These are phyloP conservation scores for Cetradonia linearis DNA, from an alignment of 495 filamentous ascomycete genomes.

Conservation along the genomic window DNA sequence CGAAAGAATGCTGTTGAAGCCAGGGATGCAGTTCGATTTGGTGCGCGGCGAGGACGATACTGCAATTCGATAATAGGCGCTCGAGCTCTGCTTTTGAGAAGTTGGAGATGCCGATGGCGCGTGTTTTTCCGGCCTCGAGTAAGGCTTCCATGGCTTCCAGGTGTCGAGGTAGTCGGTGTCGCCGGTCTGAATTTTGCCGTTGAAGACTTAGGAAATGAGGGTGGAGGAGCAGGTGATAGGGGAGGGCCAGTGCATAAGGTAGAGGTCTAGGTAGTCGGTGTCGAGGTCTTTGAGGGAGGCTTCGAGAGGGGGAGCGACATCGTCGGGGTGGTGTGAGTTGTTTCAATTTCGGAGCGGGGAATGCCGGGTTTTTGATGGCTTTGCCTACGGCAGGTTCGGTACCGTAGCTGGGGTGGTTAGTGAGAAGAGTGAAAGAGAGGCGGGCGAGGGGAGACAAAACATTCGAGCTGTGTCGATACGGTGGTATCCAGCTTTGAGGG, in stretches of 20 bases:
- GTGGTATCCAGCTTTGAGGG: conserved; percentile 47
- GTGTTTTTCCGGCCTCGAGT: conserved; percentile 44
- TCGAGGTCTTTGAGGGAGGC: conserved; percentile 51
- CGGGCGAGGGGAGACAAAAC: neutral
- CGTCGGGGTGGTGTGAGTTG: conserved; percentile 53
- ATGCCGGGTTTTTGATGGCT: conserved; percentile 46
- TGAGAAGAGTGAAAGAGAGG: neutral
- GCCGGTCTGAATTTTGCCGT: conserved; percentile 37
- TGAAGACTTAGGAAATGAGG: conserved; percentile 30
- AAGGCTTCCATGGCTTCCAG: conserved; percentile 56
- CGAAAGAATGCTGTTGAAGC: conserved; percentile 47
- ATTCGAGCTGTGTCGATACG: conserved; percentile 51
- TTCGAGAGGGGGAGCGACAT: conserved; percentile 48
- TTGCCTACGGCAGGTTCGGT: conserved; percentile 44
- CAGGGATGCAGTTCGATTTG: conserved; percentile 54
- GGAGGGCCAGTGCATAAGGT: conserved; percentile 59
- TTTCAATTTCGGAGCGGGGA: conserved; percentile 57
- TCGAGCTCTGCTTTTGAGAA: conserved; percentile 61
- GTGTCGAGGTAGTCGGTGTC: conserved; percentile 45
- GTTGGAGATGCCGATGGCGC: conserved; percentile 69
- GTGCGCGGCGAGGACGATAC: conserved; percentile 53
- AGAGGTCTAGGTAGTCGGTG: conserved; percentile 60
- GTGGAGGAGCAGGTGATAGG: conserved; percentile 34
- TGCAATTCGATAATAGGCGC: conserved; percentile 49
- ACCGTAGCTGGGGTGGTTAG: conserved; percentile 27